phyloP scores from a whole-genome alignment of 768 basidiomycete species.

The Rickenella mellea region DNA sequence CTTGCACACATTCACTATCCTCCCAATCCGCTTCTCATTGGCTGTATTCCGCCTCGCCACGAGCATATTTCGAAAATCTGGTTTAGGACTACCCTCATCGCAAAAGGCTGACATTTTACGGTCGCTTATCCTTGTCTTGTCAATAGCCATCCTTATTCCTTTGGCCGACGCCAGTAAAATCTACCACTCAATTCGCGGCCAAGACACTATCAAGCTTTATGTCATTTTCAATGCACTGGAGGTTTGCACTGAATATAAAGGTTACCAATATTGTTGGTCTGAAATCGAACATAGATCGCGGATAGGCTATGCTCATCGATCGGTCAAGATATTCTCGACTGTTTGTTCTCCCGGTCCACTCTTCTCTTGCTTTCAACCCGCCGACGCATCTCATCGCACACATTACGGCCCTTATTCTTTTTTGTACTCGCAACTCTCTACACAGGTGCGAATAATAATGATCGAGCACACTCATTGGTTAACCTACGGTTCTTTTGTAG shows the following conservation, averaged over 20 bases:
- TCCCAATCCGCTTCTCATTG: slow-evolving; percentile 78
- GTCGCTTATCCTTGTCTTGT: slow-evolving; percentile 61
- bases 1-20: slow-evolving; percentile 94
- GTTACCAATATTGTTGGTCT: neutral
- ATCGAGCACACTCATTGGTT: neutral
- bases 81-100: slow-evolving; percentile 62
- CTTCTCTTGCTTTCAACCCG: slow-evolving; percentile 62
- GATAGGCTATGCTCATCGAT: slow-evolving; percentile 92
- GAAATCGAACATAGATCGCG: slow-evolving; percentile 55
- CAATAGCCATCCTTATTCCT: slow-evolving; percentile 65
- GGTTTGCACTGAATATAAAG: slow-evolving; percentile 38
- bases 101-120: slow-evolving; percentile 93
- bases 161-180: slow-evolving; percentile 95
- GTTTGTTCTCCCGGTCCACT: slow-evolving; percentile 89
- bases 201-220: slow-evolving; percentile 97
- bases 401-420: slow-evolving; percentile 74
- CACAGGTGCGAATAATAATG: slow-evolving; percentile 46
- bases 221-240: slow-evolving; percentile 98
- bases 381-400: slow-evolving; percentile 49
- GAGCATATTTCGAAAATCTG: slow-evolving; percentile 36
- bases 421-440: slow-evolving; percentile 78
- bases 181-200: slow-evolving; percentile 94
- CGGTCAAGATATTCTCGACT: slow-evolving; percentile 95
- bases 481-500: slow-evolving; percentile 29
- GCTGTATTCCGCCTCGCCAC: slow-evolving; percentile 48